phyloP scores from a whole-genome alignment of 176 grass and related monocot genomes.

The Cenchrus americanus region DNA sequence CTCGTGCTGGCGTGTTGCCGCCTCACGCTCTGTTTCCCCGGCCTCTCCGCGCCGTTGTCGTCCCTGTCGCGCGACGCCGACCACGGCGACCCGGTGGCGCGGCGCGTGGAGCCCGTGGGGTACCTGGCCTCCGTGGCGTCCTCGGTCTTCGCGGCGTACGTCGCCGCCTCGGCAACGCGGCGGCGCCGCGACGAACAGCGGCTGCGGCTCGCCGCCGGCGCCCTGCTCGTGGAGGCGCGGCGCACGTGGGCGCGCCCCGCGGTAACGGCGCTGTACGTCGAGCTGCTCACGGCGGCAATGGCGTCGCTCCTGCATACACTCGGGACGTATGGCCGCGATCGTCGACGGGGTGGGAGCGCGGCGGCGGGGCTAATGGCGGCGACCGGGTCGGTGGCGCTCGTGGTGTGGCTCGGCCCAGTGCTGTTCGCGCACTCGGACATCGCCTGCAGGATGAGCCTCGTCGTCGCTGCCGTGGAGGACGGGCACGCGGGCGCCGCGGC shows the following conservation, averaged over 20 bases:
- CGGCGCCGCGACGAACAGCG: not conserved
- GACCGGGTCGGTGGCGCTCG: slow-evolving; percentile 29
- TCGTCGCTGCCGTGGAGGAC: slow-evolving; percentile 25
- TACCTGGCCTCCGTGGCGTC: slow-evolving; percentile 16
- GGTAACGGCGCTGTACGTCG: slow-evolving; percentile 44
- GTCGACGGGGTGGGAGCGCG: not conserved
- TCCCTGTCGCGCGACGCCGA: not conserved
- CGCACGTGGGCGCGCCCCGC: slow-evolving; percentile 45
- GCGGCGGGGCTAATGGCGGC: slow-evolving; percentile 3
- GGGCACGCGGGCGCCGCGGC: slow-evolving; percentile 31
- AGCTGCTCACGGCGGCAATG: slow-evolving; percentile 48
- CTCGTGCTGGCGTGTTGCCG: slow-evolving; percentile 30
- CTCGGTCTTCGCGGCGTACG: slow-evolving; percentile 4
- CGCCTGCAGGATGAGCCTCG: no score
- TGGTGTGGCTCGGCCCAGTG: slow-evolving; percentile 41
- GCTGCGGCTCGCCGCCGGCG: not conserved
- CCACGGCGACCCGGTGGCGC: not conserved
- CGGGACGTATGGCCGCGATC: not conserved
- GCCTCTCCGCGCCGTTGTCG: not conserved
- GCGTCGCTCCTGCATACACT: slow-evolving; percentile 49
- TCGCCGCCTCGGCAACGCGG: slow-evolving; percentile 15
- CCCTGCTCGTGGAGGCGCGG: slow-evolving; percentile 1
- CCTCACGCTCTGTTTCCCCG: not conserved
- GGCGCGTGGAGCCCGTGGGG: not conserved
- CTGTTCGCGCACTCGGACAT: slow-evolving; percentile 54